A percentile compares a stretch with the other conserved stretches of the same genome.
Conservation (phyloP, 2,329 filamentous ascomycete species). For the Delphinella strobiligena region DNA sequence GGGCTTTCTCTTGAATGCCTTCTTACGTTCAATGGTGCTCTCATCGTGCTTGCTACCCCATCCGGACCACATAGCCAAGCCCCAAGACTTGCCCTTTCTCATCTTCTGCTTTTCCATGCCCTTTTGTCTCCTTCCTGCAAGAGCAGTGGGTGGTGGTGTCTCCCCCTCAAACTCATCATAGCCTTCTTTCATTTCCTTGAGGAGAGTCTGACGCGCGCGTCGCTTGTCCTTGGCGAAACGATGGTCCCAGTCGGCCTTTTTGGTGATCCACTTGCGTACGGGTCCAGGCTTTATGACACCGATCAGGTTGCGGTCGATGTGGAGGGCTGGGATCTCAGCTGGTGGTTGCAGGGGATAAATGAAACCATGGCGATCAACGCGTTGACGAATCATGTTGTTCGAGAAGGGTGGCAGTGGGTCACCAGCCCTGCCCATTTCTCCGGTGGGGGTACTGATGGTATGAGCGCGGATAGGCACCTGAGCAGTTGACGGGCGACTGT, state of each 20-base stretch:
- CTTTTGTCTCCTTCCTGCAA: slow-evolving; percentile 55
- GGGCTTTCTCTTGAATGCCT: slow-evolving; percentile 31
- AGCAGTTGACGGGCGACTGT: not conserved
- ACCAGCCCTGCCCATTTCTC: slow-evolving; percentile 69
- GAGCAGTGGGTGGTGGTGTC: slow-evolving; percentile 67
- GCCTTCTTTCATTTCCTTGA: slow-evolving; percentile 60
- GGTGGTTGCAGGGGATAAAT: slow-evolving; percentile 56
- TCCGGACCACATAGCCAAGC: slow-evolving; percentile 69
- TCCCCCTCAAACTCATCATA: slow-evolving; percentile 64
- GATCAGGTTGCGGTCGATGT: slow-evolving; percentile 51
- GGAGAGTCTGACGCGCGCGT: slow-evolving; percentile 59
- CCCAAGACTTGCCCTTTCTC: slow-evolving; percentile 42
- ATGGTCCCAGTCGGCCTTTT: slow-evolving; percentile 60
- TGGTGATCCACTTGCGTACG: slow-evolving; percentile 70
- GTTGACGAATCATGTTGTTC: slow-evolving; percentile 83
- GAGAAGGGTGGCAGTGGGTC: slow-evolving; percentile 70
- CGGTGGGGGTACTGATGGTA: slow-evolving; percentile 8
- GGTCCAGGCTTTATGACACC: slow-evolving; percentile 71
- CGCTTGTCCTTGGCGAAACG: slow-evolving; percentile 59
- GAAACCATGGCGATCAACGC: slow-evolving; percentile 65
- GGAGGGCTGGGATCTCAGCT: slow-evolving; percentile 53
- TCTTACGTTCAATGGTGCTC: slow-evolving; percentile 52
- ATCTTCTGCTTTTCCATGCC: slow-evolving; percentile 36
- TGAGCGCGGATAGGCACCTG: slow-evolving; percentile 11
- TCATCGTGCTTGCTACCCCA: slow-evolving; percentile 89